Percentiles rank a stretch among this genome's conserved stretches.
Evolutionary conservation across 73 alveolate species (phyloP).

Genomic region (Paramecium primaurelia): DNA sequence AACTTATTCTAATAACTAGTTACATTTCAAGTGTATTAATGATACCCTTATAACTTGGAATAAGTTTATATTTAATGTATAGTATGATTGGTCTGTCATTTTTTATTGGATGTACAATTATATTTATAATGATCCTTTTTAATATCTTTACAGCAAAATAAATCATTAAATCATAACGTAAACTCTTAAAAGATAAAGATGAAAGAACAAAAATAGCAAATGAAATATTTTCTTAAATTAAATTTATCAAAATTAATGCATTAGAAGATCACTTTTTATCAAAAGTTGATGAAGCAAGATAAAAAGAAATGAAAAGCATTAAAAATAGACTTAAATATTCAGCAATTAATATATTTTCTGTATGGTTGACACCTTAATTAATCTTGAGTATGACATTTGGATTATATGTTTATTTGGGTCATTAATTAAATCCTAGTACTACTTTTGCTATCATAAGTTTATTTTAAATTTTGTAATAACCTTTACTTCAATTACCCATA

Average conservation of each 20-base stretch:
- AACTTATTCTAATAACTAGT: neutral
- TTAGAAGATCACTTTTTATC: constrained; percentile 78
- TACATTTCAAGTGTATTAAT: neutral
- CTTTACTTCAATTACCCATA: constrained; percentile 80
- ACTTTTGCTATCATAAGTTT: constrained; percentile 76
- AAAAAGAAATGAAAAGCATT: constrained; percentile 63
- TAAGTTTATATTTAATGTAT: constrained; percentile 29
- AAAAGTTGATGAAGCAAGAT: constrained; percentile 66
- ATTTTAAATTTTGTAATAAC: constrained; percentile 72
- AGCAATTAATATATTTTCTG: constrained; percentile 51
- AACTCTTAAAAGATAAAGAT: constrained; percentile 79
- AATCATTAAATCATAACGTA: constrained; percentile 57
- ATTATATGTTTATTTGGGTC: constrained; percentile 72
- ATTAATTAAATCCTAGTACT: constrained; percentile 67
- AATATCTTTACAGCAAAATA: constrained; percentile 46
- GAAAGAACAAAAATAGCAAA: constrained; percentile 79
- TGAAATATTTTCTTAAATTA: constrained; percentile 82
- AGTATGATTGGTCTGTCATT: constrained; percentile 44
- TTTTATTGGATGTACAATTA: constrained; percentile 41
- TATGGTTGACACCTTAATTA: constrained; percentile 70
- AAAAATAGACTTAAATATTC: constrained; percentile 40
- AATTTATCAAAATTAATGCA: constrained; percentile 84
- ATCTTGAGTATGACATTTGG: constrained; percentile 69
- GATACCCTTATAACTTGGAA: constrained; percentile 37
- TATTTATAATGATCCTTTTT: neutral